A percentile compares a stretch with the other conserved stretches of the same genome.
Conservation (phyloP, 2,329 filamentous ascomycete genomes). For the Phialophora expanda region DNA sequence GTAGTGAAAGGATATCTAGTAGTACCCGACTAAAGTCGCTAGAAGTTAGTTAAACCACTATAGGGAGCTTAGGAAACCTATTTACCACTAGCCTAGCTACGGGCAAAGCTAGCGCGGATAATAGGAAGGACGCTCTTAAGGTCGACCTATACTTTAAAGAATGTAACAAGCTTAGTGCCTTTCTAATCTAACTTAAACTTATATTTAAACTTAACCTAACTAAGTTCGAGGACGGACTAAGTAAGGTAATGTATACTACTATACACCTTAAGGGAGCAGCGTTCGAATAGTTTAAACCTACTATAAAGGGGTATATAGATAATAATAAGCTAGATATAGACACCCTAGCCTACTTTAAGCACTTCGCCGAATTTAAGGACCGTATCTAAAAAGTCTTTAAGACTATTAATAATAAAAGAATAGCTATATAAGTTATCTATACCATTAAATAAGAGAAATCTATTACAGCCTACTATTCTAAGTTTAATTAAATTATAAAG, state of each 20-base stretch:
- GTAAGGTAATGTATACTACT: not conserved
- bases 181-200: not conserved
- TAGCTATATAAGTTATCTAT: not conserved
- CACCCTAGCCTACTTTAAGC: not conserved
- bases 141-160: not conserved
- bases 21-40: not conserved
- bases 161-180: not conserved
- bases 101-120: not conserved
- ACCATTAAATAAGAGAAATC: not conserved
- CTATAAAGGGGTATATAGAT: conserved; percentile 2
- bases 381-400: not conserved
- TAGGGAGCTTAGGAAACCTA: not conserved
- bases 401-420: not conserved
- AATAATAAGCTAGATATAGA: not conserved
- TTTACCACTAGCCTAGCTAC: not conserved
- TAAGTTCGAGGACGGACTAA: not conserved
- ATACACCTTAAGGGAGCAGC: not conserved
- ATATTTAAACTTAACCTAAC: conserved; percentile 3
- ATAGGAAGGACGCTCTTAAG: not conserved
- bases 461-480: not conserved
- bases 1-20: not conserved
- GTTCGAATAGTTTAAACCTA: not conserved
- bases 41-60: not conserved
- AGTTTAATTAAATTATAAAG: not conserved
- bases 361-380: not conserved